A percentile compares a stretch with the other conserved stretches of the same genome.
phyloP scores from a whole-genome alignment of 805 yeast genomes.

The Kluyveromyces aestuarii region DNA sequence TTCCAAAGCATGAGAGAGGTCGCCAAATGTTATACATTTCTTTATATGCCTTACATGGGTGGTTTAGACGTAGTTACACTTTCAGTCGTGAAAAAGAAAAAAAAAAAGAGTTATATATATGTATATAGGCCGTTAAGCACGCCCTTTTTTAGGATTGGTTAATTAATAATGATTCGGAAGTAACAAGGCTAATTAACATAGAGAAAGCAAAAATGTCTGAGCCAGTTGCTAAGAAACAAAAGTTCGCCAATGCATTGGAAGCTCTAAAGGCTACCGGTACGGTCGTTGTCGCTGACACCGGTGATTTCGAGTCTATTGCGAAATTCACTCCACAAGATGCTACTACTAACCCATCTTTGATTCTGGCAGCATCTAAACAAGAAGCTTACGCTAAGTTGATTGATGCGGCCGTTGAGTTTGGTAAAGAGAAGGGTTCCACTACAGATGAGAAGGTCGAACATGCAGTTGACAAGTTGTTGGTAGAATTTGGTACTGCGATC shows the following conservation, averaged over 20 bases:
- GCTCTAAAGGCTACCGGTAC: slow-evolving; percentile 94
- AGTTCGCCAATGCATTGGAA: slow-evolving; percentile 63
- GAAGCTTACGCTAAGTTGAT: slow-evolving; percentile 81
- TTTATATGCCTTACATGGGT: not conserved
- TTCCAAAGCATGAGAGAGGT: not conserved
- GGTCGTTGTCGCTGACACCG: slow-evolving; percentile 95
- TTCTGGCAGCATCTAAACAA: slow-evolving; percentile 90
- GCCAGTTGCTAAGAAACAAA: slow-evolving; percentile 28
- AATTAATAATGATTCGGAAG: too few species aligned
- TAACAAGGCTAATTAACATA: too few species aligned
- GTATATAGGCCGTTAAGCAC: not conserved
- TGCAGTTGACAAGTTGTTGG: slow-evolving; percentile 87
- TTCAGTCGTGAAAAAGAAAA: not conserved
- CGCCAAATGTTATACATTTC: not conserved
- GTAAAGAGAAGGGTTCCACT: slow-evolving; percentile 51
- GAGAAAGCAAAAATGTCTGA: slow-evolving; percentile 11
- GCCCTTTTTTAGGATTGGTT: too few species aligned
- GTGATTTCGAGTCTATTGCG: slow-evolving; percentile 96
- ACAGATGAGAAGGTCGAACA: slow-evolving; percentile 54
- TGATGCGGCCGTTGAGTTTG: slow-evolving; percentile 85
- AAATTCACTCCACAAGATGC: slow-evolving; percentile 99
- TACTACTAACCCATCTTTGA: slow-evolving; percentile 96
- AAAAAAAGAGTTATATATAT: not conserved
- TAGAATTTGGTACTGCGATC: slow-evolving; percentile 93
- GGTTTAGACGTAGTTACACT: not conserved